Evolutionary conservation across 2,329 filamentous ascomycete genomes (phyloP), one percentile per base, ranked within the genome.

Genomic region (Neofusicoccum umdonicola): DNA sequence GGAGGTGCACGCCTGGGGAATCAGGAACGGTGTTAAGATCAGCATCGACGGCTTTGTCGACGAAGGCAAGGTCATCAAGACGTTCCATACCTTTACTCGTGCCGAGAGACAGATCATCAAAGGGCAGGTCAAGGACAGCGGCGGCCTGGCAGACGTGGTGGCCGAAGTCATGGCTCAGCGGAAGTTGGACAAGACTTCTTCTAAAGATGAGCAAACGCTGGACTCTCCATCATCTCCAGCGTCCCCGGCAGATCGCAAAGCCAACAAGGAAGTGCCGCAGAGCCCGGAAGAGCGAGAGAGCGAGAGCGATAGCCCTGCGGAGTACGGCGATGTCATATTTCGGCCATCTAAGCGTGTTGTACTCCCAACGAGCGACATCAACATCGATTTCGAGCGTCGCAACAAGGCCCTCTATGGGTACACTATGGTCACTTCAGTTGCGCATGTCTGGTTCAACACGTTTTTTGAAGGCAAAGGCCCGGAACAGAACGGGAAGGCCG

Each of bases 401-500:
- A 96, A 93, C 77, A 90, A 89, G 71, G 88, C 90, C 1, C 85
- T 86, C 4, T 91, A 90, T 71, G 84, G 84, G 6, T 90, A 92
- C 0, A 93, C 92, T 0, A 92, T 98, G 88, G 92, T 97, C 3
- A 97, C 94, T 0, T 89, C 93, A 0, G 89, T 98, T 9, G 93
- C 93, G 0, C 94, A 98, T 72, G 91, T 97, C 15, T 99, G 95
- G 95, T 97, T 97, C 82, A 99, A 99, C 73, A 83, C 88, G 1
- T 98, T 88, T 77, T 98, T 98, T 71, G 95, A 98, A 78, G 93
- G 93, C 50, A 81, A 86, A 19, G 90, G 90, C 0, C 88, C 90
- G 0, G 90, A 93, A 72, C 83, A 88, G 47, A 77, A 80, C 34
- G 91, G 90, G 27, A 79, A 82, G 15, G 83, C 91, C 0, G 84